Evolutionary conservation across 2,329 filamentous ascomycete species (phyloP).

Genomic region (Epichloe gansuensis): DNA sequence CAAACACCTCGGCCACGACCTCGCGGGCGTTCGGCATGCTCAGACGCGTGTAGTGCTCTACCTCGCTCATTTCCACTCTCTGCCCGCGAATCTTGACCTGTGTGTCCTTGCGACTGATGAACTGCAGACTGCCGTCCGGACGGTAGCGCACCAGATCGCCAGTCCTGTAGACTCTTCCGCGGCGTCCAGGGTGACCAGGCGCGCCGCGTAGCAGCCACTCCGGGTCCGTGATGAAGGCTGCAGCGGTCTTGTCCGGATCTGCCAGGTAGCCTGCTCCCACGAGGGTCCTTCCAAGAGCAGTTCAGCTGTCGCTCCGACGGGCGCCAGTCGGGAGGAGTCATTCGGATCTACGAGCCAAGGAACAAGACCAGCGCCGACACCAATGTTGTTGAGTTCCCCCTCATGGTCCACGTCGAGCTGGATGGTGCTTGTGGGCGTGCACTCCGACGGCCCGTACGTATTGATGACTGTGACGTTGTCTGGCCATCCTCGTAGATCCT

Average conservation of each 20-base stretch:
- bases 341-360: conserved; percentile 19
- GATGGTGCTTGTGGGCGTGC: conserved; percentile 7
- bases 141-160: conserved; percentile 20
- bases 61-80: conserved; percentile 27
- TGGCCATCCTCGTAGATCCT: conserved; percentile 1
- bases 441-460: conserved; percentile 13
- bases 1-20: no score
- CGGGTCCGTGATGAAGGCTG: conserved; percentile 32
- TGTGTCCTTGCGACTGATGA: background rate
- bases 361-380: background rate
- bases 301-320: conserved; percentile 18
- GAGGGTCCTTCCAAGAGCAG: conserved; percentile 26
- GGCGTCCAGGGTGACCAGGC: conserved; percentile 16
- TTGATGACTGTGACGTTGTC: conserved; percentile 8
- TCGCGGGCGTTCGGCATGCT: no score
- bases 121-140: conserved; percentile 18
- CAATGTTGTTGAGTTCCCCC: background rate
- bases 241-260: conserved; percentile 30
- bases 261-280: conserved; percentile 38
- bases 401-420: no score
- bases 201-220: conserved; percentile 19
- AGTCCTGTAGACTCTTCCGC: conserved; percentile 20
- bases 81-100: conserved; percentile 41
- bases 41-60: conserved; percentile 7
- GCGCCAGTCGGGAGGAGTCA: conserved; percentile 14